These are phyloP conservation scores for Tricholoma saponaceum DNA, from an alignment of 768 basidiomycete genomes.

Conservation along the genomic window DNA sequence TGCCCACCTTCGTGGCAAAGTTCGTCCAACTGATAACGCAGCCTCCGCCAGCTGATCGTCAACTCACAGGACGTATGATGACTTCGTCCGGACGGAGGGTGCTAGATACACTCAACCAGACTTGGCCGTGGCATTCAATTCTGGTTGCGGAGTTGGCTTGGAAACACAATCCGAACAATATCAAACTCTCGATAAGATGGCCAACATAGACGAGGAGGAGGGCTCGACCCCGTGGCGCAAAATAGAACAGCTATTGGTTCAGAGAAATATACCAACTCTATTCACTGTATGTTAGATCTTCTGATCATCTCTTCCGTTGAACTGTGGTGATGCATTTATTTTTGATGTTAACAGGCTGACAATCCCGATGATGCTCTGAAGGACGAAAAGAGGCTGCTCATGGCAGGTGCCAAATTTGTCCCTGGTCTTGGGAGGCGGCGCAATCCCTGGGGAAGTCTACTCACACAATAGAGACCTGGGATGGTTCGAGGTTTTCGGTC, in stretches of 20 bases:
- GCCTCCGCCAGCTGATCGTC: slow-evolving; percentile 9
- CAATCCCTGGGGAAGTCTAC: slow-evolving; percentile 2
- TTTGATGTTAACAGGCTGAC: background rate
- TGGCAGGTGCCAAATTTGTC: background rate
- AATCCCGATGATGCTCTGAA: background rate
- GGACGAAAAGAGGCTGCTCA: background rate
- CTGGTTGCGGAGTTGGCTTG: slow-evolving; percentile 13
- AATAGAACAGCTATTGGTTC: slow-evolving; percentile 16
- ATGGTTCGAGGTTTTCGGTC: background rate
- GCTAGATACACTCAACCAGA: slow-evolving; percentile 18
- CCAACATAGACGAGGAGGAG: background rate
- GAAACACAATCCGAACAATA: background rate
- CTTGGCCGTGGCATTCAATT: slow-evolving; percentile 30
- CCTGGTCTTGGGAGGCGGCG: background rate
- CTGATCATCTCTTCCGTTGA: background rate
- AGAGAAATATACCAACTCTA: slow-evolving; percentile 19
- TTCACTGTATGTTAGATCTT: slow-evolving; percentile 21
- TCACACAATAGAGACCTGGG: background rate
- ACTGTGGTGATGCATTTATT: no score
- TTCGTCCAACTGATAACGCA: slow-evolving; percentile 6
- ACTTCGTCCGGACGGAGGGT: slow-evolving; percentile 12
- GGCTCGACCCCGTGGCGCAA: slow-evolving; percentile 13
- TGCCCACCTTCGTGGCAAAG: background rate
- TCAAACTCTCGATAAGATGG: slow-evolving; percentile 1
- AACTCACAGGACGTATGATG: slow-evolving; percentile 24